A percentile compares a stretch with the other conserved stretches of the same genome.
These are phyloP conservation scores for Penicillium canariense DNA, from an alignment of 495 filamentous ascomycete species.

Conservation along the genomic window DNA sequence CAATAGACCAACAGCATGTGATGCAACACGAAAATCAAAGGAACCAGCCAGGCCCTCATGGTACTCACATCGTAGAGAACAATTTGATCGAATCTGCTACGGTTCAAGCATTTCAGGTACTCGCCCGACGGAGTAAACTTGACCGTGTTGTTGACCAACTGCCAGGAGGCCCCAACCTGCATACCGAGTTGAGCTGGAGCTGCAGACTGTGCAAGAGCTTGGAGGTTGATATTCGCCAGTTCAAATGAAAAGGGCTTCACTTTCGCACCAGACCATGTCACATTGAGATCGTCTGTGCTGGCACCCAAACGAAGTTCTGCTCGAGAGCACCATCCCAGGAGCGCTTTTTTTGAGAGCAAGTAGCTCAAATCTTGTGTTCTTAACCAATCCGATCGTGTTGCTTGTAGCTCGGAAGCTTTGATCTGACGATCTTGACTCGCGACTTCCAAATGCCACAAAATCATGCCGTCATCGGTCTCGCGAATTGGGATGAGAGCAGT, in stretches of 20 bases:
- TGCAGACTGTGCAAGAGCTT: slow-evolving; percentile 7
- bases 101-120: slow-evolving; percentile 12
- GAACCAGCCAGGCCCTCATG: slow-evolving; percentile 14
- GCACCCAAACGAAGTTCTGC: slow-evolving; percentile 8
- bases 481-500: slow-evolving; percentile 1
- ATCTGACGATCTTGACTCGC: background rate
- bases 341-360: slow-evolving; percentile 4
- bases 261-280: slow-evolving; percentile 7
- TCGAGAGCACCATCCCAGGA: slow-evolving; percentile 10
- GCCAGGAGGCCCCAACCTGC: background rate
- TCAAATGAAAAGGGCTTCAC: slow-evolving; percentile 7
- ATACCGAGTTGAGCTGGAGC: slow-evolving; percentile 4
- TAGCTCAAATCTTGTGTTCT: background rate
- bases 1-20: slow-evolving; percentile 14
- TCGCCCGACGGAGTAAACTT: slow-evolving; percentile 3
- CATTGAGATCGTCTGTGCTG: background rate
- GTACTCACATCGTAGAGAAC: slow-evolving; percentile 11
- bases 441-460: slow-evolving; percentile 9
- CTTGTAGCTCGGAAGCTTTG: background rate
- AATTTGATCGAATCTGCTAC: background rate
- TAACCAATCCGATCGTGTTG: slow-evolving; percentile 2
- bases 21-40: slow-evolving; percentile 10
- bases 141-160: background rate
- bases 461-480: background rate
- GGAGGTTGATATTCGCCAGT: slow-evolving; percentile 9